Base-by-base conservation (phyloP, 2,329 filamentous ascomycete species). In the Podosphaera aphanis region DNA sequence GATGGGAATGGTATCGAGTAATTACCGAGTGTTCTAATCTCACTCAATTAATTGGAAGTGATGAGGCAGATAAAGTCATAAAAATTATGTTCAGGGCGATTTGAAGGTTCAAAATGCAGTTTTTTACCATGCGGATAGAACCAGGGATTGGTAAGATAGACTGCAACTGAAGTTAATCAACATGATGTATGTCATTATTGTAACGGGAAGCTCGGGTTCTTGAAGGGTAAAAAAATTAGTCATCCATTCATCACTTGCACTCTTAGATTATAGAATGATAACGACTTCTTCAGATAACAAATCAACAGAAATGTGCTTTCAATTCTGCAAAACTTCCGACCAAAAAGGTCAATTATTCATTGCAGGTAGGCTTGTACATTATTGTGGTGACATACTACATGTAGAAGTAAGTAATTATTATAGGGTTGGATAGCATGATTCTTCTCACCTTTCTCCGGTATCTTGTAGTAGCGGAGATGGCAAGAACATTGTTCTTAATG, bases 321-420 rank as follows among this genome's bases (percentile, higher is more conserved):
- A 13, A 33, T n/a, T 33, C 13, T 33, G 29, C 11, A 33, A 33
- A 6, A 11, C 15, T n/a, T n/a, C 15, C 8, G 20, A 23, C 3
- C 2, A 10, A 35, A n/a, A 10, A 20, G 10, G 20, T 18, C 37
- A 18, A 38, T 54, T 50, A 57, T 36, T 71, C 66, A 50, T 74
- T 70, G n/a, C 64, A 61, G 5, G 68, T 68, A 10, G 85, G 85
- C 67, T 94, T 95, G 66, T 95, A 95, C 67, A 95, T 79, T 59
- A 95, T 93, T 2, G 86, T 94, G 3, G 88, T 95, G 31, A 95
- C 81, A 63, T 95, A 95, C 88, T 94, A 55, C n/a, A n/a, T n/a
- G n/a, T 20, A 44, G 20, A 20, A 27, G n/a, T 15, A n/a, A 37
- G 47, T 50, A 31, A 46, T 15, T 18, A 44, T 31, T 19, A 31